Base-by-base conservation (phyloP, 257 asterid species). In the Jacaranda copaia region DNA sequence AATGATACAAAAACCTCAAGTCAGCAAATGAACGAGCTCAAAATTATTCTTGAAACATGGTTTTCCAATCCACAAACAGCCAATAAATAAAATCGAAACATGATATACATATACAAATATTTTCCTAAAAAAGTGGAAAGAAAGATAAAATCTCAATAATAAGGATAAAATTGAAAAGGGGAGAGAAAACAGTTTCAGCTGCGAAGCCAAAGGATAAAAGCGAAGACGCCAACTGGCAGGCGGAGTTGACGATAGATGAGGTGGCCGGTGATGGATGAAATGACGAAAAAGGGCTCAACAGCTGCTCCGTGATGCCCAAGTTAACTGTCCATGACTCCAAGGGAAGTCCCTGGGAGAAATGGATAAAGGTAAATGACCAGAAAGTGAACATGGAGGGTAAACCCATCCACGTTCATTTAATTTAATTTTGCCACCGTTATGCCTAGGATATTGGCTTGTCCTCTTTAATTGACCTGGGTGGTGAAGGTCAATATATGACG, bases 231-330 rank as follows among this genome's bases (percentile, higher is more conserved):
- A 65, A 25, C 13, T 48, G 59, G 64, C 10, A 6, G 69, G 68
- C 39, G 61, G 79, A 51, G 66, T 48, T 61, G 56, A 43, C 60
- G 20, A 62, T 42, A 51, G 65, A 49, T 65, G n/a, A 38, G 65
- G 13, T 20, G 52, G 19, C 57, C 6, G 45, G 5, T 2, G 3
- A 5, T 3, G 48, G 0, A 53, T 19, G 70, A 88, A 91, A 86
- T 71, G 85, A 89, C 95, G 58, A 71, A 80, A 85, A 80, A 74
- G 87, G 81, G 79, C 82, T 25, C 15, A 3, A 42, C 65, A 35
- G 55, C 13, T 66, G 63, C 85, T 81, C 68, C 91, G 85, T 86
- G 18, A 11, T 68, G 72, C 39, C 66, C 93, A 91, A 85, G 91
- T 70, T 42, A 69, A 70, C 64, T 57, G 49, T 70, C 77, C 3